These are phyloP conservation scores for Epichloe uncinata DNA, from an alignment of 2,329 filamentous ascomycete genomes.

Conservation along the genomic window DNA sequence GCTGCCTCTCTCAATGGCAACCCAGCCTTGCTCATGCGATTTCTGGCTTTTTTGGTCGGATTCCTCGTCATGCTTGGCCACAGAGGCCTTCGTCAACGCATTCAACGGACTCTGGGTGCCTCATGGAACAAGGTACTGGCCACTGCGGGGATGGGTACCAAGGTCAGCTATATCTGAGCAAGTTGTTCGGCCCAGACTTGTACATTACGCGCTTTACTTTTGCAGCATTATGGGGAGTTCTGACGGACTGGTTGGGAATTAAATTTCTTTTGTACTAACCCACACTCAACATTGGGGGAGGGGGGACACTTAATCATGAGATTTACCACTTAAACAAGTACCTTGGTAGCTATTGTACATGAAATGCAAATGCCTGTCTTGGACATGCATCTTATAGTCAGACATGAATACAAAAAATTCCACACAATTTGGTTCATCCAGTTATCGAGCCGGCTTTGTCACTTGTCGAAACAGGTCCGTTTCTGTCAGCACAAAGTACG, in stretches of 20 bases:
- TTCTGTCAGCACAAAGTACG: too few relatives aligned
- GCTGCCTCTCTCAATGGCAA: constrained; percentile 38
- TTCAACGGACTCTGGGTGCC: constrained; percentile 53
- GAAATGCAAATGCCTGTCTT: too few relatives aligned
- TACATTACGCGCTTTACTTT: constrained; percentile 5
- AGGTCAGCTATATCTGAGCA: constrained; percentile 80
- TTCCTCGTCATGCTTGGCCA: constrained; percentile 65
- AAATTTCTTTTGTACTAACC: not conserved
- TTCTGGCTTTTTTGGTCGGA: constrained; percentile 67
- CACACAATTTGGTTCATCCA: too few relatives aligned
- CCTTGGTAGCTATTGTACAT: not conserved
- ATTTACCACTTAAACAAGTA: not conserved
- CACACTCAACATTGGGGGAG: not conserved
- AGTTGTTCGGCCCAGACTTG: not conserved
- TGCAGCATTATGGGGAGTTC: constrained; percentile 18
- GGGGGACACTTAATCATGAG: not conserved
- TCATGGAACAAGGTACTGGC: constrained; percentile 71
- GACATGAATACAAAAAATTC: too few relatives aligned
- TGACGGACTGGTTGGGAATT: constrained; percentile 2
- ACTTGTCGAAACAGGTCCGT: too few relatives aligned
- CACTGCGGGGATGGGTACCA: constrained; percentile 91
- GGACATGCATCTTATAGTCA: too few relatives aligned
- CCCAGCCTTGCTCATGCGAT: constrained; percentile 42
- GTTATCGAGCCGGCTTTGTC: too few relatives aligned
- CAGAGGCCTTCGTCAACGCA: constrained; percentile 58